phyloP scores from a whole-genome alignment of 352 stramenopile genomes.

The Phytophthora pseudosyringae region DNA sequence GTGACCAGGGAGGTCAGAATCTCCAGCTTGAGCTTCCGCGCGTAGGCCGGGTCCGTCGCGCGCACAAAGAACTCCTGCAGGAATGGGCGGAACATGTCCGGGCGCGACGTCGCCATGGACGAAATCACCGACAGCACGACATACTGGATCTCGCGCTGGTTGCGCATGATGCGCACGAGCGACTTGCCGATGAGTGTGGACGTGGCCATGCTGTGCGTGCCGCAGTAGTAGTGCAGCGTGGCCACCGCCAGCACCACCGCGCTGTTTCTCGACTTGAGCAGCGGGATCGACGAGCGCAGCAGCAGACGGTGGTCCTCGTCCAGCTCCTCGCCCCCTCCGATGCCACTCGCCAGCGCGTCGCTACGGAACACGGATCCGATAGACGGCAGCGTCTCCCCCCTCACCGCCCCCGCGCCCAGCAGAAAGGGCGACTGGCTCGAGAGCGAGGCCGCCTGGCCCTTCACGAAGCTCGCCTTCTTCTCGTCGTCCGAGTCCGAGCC shows the following conservation, averaged over 20 bases:
- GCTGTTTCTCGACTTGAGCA: slow-evolving; percentile 97
- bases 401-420: slow-evolving; percentile 35
- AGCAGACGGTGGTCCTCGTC: slow-evolving; percentile 96
- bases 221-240: slow-evolving; percentile 97
- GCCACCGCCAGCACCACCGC: slow-evolving; percentile 97
- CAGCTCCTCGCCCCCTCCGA: slow-evolving; percentile 84
- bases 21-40: slow-evolving; percentile 97
- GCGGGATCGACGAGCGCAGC: slow-evolving; percentile 94
- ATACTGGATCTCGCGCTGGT: slow-evolving; percentile 98
- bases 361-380: slow-evolving; percentile 82
- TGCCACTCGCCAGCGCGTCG: slow-evolving; percentile 69
- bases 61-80: slow-evolving; percentile 98
- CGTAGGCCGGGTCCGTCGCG: slow-evolving; percentile 95
- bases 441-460: slow-evolving; percentile 29
- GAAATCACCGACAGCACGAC: slow-evolving; percentile 96
- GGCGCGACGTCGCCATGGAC: slow-evolving; percentile 93
- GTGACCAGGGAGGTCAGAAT: slow-evolving; percentile 95
- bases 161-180: slow-evolving; percentile 97
- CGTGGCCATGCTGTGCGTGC: slow-evolving; percentile 85
- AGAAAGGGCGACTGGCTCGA: slow-evolving; percentile 56
- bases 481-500: slow-evolving; percentile 60
- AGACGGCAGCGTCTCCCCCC: slow-evolving; percentile 58
- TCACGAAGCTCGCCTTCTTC: slow-evolving; percentile 21
- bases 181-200: slow-evolving; percentile 95
- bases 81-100: slow-evolving; percentile 97